Evolutionary conservation across 2,329 filamentous ascomycete genomes (phyloP).

Genomic region (Chaetomium globosum): DNA sequence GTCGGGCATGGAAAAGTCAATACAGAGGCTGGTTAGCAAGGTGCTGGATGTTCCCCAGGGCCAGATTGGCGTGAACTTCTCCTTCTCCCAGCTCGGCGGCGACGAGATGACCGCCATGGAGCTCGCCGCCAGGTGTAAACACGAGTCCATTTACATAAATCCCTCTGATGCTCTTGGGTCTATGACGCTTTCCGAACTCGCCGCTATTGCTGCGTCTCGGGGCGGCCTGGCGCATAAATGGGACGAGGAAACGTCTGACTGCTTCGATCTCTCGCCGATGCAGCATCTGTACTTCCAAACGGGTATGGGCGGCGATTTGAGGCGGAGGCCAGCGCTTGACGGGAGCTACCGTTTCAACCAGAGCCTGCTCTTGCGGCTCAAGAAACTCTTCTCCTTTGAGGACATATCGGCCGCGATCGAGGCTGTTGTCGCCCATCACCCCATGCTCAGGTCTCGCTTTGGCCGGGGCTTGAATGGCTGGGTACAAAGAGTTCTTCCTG

Average conservation of each 20-base stretch:
- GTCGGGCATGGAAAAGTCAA: conserved; percentile 45
- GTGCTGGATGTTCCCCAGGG: conserved; percentile 45
- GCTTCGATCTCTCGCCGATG: conserved; percentile 56
- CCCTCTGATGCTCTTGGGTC: conserved; percentile 45
- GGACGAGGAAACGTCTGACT: conserved; percentile 42
- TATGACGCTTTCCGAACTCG: conserved; percentile 46
- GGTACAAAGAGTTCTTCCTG: conserved; percentile 50
- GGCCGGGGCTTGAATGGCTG: conserved; percentile 44
- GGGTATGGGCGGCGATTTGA: conserved; percentile 45
- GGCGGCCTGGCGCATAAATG: conserved; percentile 40
- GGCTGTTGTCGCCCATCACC: conserved; percentile 53
- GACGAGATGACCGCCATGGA: conserved; percentile 47
- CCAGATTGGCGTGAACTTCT: conserved; percentile 50
- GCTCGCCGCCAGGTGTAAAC: conserved; percentile 45
- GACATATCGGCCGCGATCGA: conserved; percentile 54
- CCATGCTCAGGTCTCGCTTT: conserved; percentile 56
- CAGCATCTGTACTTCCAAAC: conserved; percentile 58
- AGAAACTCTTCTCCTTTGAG: conserved; percentile 45
- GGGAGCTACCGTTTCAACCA: conserved; percentile 54
- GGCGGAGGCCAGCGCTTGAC: conserved; percentile 39
- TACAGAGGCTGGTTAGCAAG: conserved; percentile 46
- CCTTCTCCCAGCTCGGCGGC: conserved; percentile 47
- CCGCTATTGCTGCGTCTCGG: conserved; percentile 43
- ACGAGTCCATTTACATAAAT: conserved; percentile 45
- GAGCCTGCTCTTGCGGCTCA: conserved; percentile 53